Base-by-base conservation (phyloP, 1,284 basidiomycete species). In the Golubevia sp. region DNA sequence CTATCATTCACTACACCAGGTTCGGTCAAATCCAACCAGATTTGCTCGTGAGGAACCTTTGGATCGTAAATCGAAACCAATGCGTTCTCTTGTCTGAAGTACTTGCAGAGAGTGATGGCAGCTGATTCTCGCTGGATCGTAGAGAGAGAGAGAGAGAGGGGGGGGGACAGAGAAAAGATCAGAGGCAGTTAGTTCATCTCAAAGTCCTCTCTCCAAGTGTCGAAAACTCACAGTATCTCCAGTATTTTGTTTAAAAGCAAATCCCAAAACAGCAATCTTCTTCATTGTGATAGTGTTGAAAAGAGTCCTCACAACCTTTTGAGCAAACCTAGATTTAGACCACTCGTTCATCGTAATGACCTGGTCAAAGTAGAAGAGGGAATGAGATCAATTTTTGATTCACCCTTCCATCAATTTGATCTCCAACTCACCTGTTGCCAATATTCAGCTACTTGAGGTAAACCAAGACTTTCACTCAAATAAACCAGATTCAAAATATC, bases 401-500 rank as follows among this genome's bases (percentile, higher is more conserved):
- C 86, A n/a, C n/a, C n/a, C n/a, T n/a, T n/a, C n/a, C n/a, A n/a
- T n/a, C n/a, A n/a, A n/a, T n/a, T n/a, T n/a, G n/a, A n/a, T n/a
- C n/a, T n/a, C n/a, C n/a, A n/a, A 64, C n/a, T 55, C 56, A 85
- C 84, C 67, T 85, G 85, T 56, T 77, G 75, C 96, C 96, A 99
- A 88, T 99, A 99, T 49, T 91, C 92, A 53, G 95, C 95, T n/a
- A 99, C 96, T 85, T 97, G 92, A 55, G 94, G 93, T 59, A 99
- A 87, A 85, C 97, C 93, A 65, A 95, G 86, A 70, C 91, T 93
- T 87, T 98, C 94, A 83, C 90, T 92, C 49, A 97, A 89, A 87
- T 99, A 99, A 58, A 98, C 96, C 64, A 99, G 87, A 87, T 99
- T 99, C 77, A 99, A 90, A 84, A 99, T 98, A 84, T 99, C 96